A percentile compares a stretch with the other conserved stretches of the same genome.
Evolutionary conservation across 2,329 filamentous ascomycete genomes (phyloP).

Genomic region (Trichoderma atroviride): DNA sequence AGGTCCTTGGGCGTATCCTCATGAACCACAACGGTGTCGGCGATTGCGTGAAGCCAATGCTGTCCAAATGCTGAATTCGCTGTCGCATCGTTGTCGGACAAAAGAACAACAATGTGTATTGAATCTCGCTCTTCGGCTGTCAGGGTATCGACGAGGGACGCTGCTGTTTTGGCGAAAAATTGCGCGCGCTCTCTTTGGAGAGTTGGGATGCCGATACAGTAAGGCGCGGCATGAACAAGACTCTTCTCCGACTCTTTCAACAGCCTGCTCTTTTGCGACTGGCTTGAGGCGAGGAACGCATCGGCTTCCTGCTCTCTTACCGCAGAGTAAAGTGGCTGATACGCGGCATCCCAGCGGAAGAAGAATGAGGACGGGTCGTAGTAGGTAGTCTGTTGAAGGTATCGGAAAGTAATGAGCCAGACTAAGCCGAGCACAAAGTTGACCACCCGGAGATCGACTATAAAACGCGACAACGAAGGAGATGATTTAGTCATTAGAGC

Average conservation of each 20-base stretch:
- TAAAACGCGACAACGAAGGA: not conserved
- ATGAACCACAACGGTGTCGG: slow-evolving; percentile 39
- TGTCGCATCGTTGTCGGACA: slow-evolving; percentile 36
- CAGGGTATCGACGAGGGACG: slow-evolving; percentile 37
- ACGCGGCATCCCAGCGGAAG: slow-evolving; percentile 33
- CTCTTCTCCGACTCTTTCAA: not conserved
- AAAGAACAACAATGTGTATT: slow-evolving; percentile 36
- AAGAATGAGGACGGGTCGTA: slow-evolving; percentile 35
- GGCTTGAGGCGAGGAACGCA: slow-evolving; percentile 27
- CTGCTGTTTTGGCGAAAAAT: slow-evolving; percentile 34
- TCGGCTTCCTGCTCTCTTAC: slow-evolving; percentile 33
- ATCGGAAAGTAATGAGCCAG: slow-evolving; percentile 33
- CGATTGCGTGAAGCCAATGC: slow-evolving; percentile 36
- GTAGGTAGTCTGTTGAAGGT: slow-evolving; percentile 31
- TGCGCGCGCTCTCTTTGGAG: slow-evolving; percentile 34
- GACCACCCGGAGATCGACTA: slow-evolving; percentile 16
- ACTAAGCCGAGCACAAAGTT: slow-evolving; percentile 10
- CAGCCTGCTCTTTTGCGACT: not conserved
- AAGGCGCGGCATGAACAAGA: not conserved
- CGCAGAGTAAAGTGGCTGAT: slow-evolving; percentile 33
- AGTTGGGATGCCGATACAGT: slow-evolving; percentile 39
- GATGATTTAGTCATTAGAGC: slow-evolving; percentile 16
- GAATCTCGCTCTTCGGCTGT: slow-evolving; percentile 33
- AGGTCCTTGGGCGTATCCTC: slow-evolving; percentile 12
- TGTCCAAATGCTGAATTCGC: slow-evolving; percentile 36